Conservation (phyloP, 2,329 filamentous ascomycete species). For the Lecanicillium sp. region DNA sequence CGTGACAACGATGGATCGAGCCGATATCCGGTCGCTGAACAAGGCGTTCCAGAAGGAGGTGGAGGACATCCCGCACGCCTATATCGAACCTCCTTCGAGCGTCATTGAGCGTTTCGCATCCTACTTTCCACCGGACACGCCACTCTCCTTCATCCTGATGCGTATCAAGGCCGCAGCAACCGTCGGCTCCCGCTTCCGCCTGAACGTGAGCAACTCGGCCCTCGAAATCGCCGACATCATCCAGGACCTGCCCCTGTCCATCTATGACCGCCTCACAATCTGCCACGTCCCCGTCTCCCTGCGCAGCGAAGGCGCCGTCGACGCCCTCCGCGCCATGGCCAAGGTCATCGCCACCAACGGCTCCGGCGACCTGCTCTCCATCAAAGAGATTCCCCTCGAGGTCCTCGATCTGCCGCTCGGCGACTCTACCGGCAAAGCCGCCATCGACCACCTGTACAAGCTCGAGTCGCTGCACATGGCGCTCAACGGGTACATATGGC, state of each 20-base stretch:
- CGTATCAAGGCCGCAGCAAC: constrained; percentile 65
- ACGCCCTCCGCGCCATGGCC: constrained; percentile 59
- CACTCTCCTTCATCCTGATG: constrained; percentile 75
- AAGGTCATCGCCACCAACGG: constrained; percentile 61
- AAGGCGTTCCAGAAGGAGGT: constrained; percentile 58
- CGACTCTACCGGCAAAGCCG: constrained; percentile 26
- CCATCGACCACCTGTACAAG: constrained; percentile 53
- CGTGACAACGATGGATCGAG: constrained; percentile 70
- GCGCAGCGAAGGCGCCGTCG: constrained; percentile 40
- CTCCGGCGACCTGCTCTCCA: constrained; percentile 63
- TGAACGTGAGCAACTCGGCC: constrained; percentile 53
- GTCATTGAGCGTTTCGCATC: constrained; percentile 70
- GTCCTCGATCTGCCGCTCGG: constrained; percentile 59
- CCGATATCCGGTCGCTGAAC: constrained; percentile 60
- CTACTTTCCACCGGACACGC: constrained; percentile 75
- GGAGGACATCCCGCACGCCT: constrained; percentile 62
- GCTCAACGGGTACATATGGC: constrained; percentile 84
- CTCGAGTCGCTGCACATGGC: constrained; percentile 77
- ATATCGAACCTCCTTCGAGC: constrained; percentile 64
- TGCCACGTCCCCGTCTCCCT: constrained; percentile 62
- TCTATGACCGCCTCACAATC: constrained; percentile 70
- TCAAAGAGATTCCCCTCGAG: constrained; percentile 65
- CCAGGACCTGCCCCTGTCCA: constrained; percentile 62
- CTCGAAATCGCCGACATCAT: constrained; percentile 67
- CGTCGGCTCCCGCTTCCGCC: constrained; percentile 60